Conservation (phyloP, 2,329 filamentous ascomycete genomes). For the Fusarium sp. region DNA sequence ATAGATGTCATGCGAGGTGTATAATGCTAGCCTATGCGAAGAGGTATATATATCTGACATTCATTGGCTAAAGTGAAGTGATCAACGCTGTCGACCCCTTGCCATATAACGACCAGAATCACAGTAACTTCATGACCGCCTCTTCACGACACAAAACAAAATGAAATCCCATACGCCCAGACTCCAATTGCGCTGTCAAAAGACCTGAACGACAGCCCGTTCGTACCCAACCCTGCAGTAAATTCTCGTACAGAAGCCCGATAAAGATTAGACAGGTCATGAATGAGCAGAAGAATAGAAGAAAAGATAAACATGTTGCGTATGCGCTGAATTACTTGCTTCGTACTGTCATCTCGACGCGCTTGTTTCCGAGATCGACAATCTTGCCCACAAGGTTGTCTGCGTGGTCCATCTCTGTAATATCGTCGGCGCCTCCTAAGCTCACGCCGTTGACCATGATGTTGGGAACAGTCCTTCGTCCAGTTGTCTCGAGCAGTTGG, state of each 20-base stretch:
- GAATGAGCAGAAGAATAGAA: slow-evolving; percentile 2
- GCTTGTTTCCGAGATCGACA: slow-evolving; percentile 77
- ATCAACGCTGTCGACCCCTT: slow-evolving; percentile 7
- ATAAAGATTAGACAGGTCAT: slow-evolving; percentile 20
- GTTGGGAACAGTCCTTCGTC: slow-evolving; percentile 89
- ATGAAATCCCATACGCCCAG: slow-evolving; percentile 30
- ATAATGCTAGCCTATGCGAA: neutral
- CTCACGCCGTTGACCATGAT: slow-evolving; percentile 87
- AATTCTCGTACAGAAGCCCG: slow-evolving; percentile 20
- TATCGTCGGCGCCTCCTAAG: slow-evolving; percentile 90
- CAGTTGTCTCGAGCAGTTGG: slow-evolving; percentile 77
- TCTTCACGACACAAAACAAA: slow-evolving; percentile 10
- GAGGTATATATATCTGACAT: slow-evolving; percentile 21
- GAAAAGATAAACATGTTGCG: neutral
- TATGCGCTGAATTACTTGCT: slow-evolving; percentile 2
- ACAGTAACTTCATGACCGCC: neutral
- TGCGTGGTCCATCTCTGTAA: slow-evolving; percentile 75
- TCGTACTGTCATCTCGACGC: slow-evolving; percentile 63
- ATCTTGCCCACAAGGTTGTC: slow-evolving; percentile 78
- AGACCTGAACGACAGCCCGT: slow-evolving; percentile 17
- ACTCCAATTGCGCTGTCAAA: slow-evolving; percentile 31
- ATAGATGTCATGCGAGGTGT: neutral
- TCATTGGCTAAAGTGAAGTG: slow-evolving; percentile 24
- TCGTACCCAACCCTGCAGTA: slow-evolving; percentile 23
- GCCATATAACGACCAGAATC: neutral